Evolutionary conservation across 805 yeast species (phyloP), one percentile per base, ranked within the genome.

Genomic region (Blastobotrys chiropterorum): DNA sequence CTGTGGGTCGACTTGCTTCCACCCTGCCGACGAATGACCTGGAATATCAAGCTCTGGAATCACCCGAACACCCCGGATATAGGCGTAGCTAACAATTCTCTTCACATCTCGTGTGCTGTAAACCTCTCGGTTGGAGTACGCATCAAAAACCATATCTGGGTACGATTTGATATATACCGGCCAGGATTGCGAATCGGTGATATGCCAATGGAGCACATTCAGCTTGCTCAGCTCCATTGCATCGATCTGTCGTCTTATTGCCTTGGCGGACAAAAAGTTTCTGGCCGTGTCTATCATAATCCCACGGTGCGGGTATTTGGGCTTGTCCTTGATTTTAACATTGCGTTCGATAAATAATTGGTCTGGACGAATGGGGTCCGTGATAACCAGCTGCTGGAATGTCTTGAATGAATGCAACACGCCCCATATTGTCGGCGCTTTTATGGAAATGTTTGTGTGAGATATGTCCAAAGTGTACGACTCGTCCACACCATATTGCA

Each of bases 31-130:
- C 14, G 74, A 61, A 54, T 73, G 77, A 1, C 75, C 76, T 3
- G 76, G 76, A 59, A 68, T 53, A 53, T 73, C 77, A 30, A 72
- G 55, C 55, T 72, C 77, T 4, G 76, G 75, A 22, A 72, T 57
- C 15, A 73, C 62, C 51, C 76, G 65, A 8, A 72, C 69, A n/a
- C 76, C 77, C 46, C 71, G 58, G 2, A 44, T 59, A 11, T 54
- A 51, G 2, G 72, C 75, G 57, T 70, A 72, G 20, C 55, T 54
- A 16, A 72, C 62, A 3, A 72, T 51, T 13, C 60, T 49, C 15
- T 38, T 39, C 19, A 72, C 53, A 50, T 71, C 73, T 3, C 56
- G 46, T 7, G 56, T 61, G 2, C 67, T 51, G 55, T 67, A 72
- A 5, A 58, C 53, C 50, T 72, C 72, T 6, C 57, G 49, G 1